phyloP scores from a whole-genome alignment of 73 alveolate species.

The Blepharisma japonicum region DNA sequence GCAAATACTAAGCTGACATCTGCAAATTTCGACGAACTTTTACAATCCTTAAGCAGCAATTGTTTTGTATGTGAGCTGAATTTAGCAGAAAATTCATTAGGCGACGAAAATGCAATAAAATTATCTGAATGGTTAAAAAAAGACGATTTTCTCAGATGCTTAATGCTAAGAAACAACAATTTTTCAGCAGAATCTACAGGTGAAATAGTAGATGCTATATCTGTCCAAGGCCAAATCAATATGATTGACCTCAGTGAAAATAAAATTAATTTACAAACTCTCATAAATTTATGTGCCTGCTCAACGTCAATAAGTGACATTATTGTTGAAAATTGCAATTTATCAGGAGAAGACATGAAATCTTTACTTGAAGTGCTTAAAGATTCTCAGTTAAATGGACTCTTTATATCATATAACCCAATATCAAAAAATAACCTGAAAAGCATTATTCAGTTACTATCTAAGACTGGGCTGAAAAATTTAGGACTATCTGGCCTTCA shows the following conservation, averaged over 20 bases:
- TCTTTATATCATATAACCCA: constrained; percentile 5
- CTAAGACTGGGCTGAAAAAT: constrained; percentile 3
- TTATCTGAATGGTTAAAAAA: not conserved
- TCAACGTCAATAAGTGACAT: constrained; percentile 18
- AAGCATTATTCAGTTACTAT: not conserved
- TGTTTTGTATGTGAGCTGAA: not conserved
- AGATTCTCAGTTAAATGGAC: constrained; percentile 12
- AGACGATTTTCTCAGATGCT: constrained; percentile 14
- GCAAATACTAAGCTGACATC: not conserved
- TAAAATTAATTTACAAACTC: not conserved
- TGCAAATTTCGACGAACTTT: not conserved
- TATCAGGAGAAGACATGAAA: constrained; percentile 21
- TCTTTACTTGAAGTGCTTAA: not conserved
- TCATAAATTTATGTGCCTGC: not conserved
- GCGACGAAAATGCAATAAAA: not conserved
- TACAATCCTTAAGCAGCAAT: not conserved
- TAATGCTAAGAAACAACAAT: constrained; percentile 15
- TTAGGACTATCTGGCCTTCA: constrained; percentile 9
- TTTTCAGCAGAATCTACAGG: not conserved
- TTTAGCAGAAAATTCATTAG: constrained; percentile 10
- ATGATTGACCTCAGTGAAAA: constrained; percentile 25
- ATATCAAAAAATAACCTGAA: not conserved
- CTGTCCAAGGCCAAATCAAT: not conserved
- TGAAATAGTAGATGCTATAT: not conserved
- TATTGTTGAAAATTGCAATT: not conserved